Evolutionary conservation across 1,139 yeast species (phyloP), one percentile per base, ranked within the genome.

Genomic region (Taiozyma onychis): DNA sequence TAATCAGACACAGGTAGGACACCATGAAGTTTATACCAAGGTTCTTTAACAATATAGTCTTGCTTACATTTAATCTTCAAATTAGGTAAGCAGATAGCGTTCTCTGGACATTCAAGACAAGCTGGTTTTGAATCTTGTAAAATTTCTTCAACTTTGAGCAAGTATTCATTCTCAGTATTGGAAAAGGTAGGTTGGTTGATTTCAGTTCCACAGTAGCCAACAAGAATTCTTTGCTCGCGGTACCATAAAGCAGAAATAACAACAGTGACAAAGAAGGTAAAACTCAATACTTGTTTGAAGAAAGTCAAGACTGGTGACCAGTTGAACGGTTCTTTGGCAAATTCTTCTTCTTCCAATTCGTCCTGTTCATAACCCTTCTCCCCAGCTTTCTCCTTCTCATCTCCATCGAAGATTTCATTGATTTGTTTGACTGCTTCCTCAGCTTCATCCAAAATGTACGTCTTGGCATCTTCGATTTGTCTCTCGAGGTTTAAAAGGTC

Each of bases 31-130:
- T 82, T 73, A 57, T 77, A 75, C 74, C 83, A 77, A 13, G 88
- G 85, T 48, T 76, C 71, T 45, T 66, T 67, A 46, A 76, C 77
- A 43, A 81, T 70, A 65, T 77, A 89, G 51, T 85, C 95, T 44
- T 82, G 83, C 59, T 79, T 83, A 66, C 97, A 90, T 49, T 76
- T 80, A 18, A 86, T 65, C 54, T 76, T 71, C 59, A 85, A 72
- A 46, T 75, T 67, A 30, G 82, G 79, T 54, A 75, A 79, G 65
- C 98, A 93, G 47, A 80, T 72, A 1, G 95, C 95, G 67, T 91
- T 87, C 10, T 75, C 76, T 1, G 98, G 98, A 63, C 98, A 91
- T 39, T 79, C 79, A 8, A 77, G 69, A 67, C 98, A 93, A 2
- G 61, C 53, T 4, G 97, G 96, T 48, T 78, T 78, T 49, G 66